Evolutionary conservation across 768 basidiomycete species (phyloP), one percentile per base, ranked within the genome.

Genomic region (Chalciporus sphaerocephalus): DNA sequence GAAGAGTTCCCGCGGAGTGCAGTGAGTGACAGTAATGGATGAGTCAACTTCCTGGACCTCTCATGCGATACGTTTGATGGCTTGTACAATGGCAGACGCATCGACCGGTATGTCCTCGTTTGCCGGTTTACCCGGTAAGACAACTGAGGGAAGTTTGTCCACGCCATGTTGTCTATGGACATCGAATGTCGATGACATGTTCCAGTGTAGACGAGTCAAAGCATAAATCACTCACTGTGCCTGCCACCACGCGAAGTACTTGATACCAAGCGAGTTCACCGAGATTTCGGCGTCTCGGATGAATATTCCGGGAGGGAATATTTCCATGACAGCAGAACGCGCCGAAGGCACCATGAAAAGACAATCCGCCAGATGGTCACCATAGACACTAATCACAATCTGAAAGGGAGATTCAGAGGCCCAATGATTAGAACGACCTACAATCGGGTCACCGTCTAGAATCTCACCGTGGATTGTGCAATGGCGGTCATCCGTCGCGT

Each of bases 281-380:
- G 83, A 74, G 39, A 79, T 65, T 55, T 83, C 78, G 46, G 76
- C 74, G 54, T 88, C 84, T 38, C 74, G 76, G 20, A 74, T 71
- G 62, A 86, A 90, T 16, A 74, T 74, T n/a, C 75, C 76, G 2
- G 74, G 68, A 16, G 81, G 84, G 66, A 87, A 90, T 56, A 92
- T 73, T 65, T 93, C 90, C 69, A 91, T 78, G 27, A 91, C 70
- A 3, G 82, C 80, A 17, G 85, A 73, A 20, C 75, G 69, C 13
- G 71, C 55, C 20, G 79, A 76, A 5, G 76, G 76, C 47, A 76
- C 78, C 78, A 91, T 81, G 68, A 82, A 90, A 13, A 85, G 63
- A 44, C 78, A 64, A 58, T 91, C 87, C 52, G 85, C 70, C 22
- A 90, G 73, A 50, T 82, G 76, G 41, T 69, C 58, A 4, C 84